Evolutionary conservation across 805 yeast species (phyloP).

Genomic region (Candida pseudoglaebosa): DNA sequence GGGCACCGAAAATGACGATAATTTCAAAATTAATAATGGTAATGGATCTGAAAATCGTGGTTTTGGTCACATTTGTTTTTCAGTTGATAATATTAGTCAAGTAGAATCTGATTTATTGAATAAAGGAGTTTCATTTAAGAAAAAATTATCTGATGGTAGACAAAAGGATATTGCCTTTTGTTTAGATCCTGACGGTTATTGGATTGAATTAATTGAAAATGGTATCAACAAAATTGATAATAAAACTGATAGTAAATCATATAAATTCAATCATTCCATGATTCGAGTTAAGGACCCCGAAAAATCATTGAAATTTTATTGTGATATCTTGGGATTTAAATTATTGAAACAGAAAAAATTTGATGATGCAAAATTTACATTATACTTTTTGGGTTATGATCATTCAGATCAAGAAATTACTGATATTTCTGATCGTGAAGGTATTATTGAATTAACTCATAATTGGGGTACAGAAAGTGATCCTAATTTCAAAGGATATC

Average conservation of each 20-base stretch:
- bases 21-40: constrained; percentile 68
- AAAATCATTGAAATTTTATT: constrained; percentile 73
- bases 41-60: constrained; percentile 83
- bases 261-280: constrained; percentile 85
- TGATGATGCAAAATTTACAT: constrained; percentile 72
- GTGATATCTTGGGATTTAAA: constrained; percentile 76
- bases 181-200: constrained; percentile 93
- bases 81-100: constrained; percentile 73
- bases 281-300: constrained; percentile 84
- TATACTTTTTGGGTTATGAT: constrained; percentile 81
- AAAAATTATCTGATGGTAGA: constrained; percentile 84
- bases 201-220: constrained; percentile 85
- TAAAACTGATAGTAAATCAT: constrained; percentile 35
- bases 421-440: constrained; percentile 48
- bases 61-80: constrained; percentile 88
- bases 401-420: constrained; percentile 35
- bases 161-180: constrained; percentile 92
- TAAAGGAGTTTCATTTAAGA: constrained; percentile 71
- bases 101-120: constrained; percentile 56
- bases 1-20: constrained; percentile 59
- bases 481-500: constrained; percentile 65
- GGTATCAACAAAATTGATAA: constrained; percentile 38
- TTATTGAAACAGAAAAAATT: constrained; percentile 53
- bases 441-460: constrained; percentile 84
- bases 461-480: constrained; percentile 95